These are phyloP conservation scores for Saccharomycopsis fermentans DNA, from an alignment of 805 yeast genomes.

Conservation along the genomic window DNA sequence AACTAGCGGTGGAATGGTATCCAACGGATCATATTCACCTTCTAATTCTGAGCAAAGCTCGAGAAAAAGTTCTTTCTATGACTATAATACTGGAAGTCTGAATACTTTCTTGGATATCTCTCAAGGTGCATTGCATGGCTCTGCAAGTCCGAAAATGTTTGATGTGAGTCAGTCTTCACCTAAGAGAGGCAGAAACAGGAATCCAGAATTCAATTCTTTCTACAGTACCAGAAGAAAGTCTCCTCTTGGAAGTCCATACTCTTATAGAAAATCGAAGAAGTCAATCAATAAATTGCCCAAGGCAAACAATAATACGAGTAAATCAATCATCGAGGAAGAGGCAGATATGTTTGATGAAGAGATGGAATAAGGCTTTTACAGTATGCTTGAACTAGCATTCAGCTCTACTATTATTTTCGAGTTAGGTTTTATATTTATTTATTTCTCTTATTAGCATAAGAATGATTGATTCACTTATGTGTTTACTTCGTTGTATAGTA, in stretches of 20 bases:
- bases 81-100: slow-evolving; percentile 14
- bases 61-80: slow-evolving; percentile 18
- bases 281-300: background rate
- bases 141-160: background rate
- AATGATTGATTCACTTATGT: background rate
- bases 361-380: too few species aligned
- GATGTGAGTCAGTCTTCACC: slow-evolving; percentile 3
- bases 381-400: too few species aligned
- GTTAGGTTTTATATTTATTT: background rate
- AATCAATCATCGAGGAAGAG: background rate
- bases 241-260: slow-evolving; percentile 15
- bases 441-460: background rate
- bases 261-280: background rate
- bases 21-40: slow-evolving; percentile 16
- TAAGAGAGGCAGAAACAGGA: slow-evolving; percentile 5
- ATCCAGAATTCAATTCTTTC: background rate
- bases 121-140: slow-evolving; percentile 5
- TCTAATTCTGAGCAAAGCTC: slow-evolving; percentile 18
- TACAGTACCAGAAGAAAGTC: slow-evolving; percentile 13
- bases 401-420: background rate
- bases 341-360: background rate
- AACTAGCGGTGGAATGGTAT: slow-evolving; percentile 8
- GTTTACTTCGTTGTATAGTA: background rate
- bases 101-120: slow-evolving; percentile 13
- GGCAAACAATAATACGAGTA: background rate